Evolutionary conservation across 305 asterid species (phyloP).

Genomic region (Fraxinus dipetala): DNA sequence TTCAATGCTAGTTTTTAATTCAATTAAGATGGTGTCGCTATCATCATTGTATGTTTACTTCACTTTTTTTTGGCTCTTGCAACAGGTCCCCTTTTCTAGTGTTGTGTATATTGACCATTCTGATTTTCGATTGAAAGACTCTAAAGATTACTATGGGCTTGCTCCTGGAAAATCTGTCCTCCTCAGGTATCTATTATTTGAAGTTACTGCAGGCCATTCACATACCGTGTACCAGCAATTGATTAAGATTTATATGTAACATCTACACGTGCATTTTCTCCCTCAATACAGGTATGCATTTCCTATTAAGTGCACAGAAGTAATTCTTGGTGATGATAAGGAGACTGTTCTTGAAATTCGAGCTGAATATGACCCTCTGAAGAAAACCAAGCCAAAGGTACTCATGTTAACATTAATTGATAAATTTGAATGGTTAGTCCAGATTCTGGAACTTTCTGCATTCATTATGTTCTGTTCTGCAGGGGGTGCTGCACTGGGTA

Average conservation of each 20-base stretch:
- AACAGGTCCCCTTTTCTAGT: conserved; percentile 82
- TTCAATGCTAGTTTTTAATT: not conserved
- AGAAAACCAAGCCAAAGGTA: conserved; percentile 86
- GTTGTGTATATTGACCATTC: conserved; percentile 78
- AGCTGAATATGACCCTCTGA: conserved; percentile 75
- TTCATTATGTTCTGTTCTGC: conserved; percentile 25
- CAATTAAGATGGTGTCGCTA: not conserved
- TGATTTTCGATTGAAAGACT: conserved; percentile 82
- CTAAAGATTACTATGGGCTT: conserved; percentile 93
- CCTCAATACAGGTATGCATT: conserved; percentile 68
- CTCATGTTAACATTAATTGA: not conserved
- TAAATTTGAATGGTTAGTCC: not conserved
- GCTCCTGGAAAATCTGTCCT: conserved; percentile 94
- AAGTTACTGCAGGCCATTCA: not conserved
- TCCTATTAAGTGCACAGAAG: conserved; percentile 84
- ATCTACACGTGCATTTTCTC: conserved; percentile 13
- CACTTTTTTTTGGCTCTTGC: conserved; percentile 1
- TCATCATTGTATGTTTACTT: conserved; percentile 5
- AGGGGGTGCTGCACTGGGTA: conserved; percentile 99
- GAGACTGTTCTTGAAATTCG: conserved; percentile 65
- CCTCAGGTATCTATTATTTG: conserved; percentile 49
- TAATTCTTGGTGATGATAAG: conserved; percentile 53
- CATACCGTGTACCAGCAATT: not conserved
- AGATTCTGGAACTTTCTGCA: not conserved
- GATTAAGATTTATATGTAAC: conserved; percentile 4